Evolutionary conservation across 2,329 filamentous ascomycete species (phyloP), one percentile per base, ranked within the genome.

Genomic region (Thielaviopsis populi): DNA sequence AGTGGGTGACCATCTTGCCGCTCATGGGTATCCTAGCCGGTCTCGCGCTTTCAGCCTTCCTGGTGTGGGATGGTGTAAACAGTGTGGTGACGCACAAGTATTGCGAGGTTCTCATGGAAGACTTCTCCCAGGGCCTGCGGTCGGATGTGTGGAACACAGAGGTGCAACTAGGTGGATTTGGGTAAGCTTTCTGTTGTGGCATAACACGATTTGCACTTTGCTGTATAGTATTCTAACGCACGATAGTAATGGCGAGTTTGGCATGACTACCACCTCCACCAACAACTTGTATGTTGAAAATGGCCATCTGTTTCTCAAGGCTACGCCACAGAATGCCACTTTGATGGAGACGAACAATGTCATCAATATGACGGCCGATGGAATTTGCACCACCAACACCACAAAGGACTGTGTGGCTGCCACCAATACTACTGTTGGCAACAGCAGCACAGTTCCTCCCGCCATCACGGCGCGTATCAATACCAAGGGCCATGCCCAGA

Each of bases 1-100:
- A 90, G 76, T 94, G 89, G 89, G 84, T 89, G 8, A 91, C 86
- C 1, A 90, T 92, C 67, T 80, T 95, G 65, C 89, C 89, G 1
- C 71, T 91, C 50, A 72, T 89, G 27, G 89, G 88, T 58, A 82
- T 94, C 60, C 59, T 84, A 2, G 66, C 91, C 15, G 89, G 89
- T 15, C 72, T 92, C 42, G 81, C 73, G 2, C 75, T 91, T 48
- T 82, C 86, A 0, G 88, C 79, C 0, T 82, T 91, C 69, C 74
- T 94, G 54, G 77, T 94, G 59, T 94, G 84, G 79, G 86, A 91
- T 68, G 89, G 89, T 3, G 72, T 91, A 46, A 75, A 76, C 60
- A 85, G 83, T 64, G 88, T 94, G 2, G 80, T 87, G 42, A 83
- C 86, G 70, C 85, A 92, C 76, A 84, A 84, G 59, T 90, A 89